Base-by-base conservation (phyloP, 805 yeast genomes). In the Kodamaea neixiangensis region DNA sequence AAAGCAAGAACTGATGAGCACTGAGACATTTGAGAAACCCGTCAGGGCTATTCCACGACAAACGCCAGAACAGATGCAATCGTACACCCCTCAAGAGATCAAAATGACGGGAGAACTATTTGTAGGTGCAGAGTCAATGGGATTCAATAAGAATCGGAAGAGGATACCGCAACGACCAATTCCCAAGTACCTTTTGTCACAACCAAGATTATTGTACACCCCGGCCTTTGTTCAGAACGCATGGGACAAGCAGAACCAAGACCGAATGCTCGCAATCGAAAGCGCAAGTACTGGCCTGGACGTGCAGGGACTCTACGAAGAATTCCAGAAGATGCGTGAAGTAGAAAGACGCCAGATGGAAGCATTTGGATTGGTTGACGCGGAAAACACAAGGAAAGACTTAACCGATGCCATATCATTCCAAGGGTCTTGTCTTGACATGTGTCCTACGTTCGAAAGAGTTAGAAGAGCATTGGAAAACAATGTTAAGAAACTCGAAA, bases 391-490 rank as follows among this genome's bases (percentile, higher is more conserved):
- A 0, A 81, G 90, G 39, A 90, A 91, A 67, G 84, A 86, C 49
- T 74, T 94, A n/a, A 84, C 81, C 53, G 96, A 93, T 53, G 99
- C 98, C 1, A 89, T 94, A 47, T 66, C 78, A 2, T 94, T 94
- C 63, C 81, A 82, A 52, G 99, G 99, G 2, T 80, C 96, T 1
- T 94, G 99, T 67, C 65, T 73, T 41, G 96, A 90, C 54, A 94
- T 93, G 98, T 94, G 99, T 67, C 98, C 99, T 0, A 81, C 82
- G 0, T 93, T 85, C 69, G 99, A 94, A 69, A 79, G 98, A 59
- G 87, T 92, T 1, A 79, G 96, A 63, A 79, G 99, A 69, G 80
- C 87, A 2, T 82, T 85, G 50, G 97, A 94, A 64, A 90, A 91
- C 60, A 92, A 92, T 58, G 94, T 91, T 34, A 86, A 88, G 51